These are phyloP conservation scores for Boletus huronensis DNA, from an alignment of 768 basidiomycete genomes.

Conservation along the genomic window DNA sequence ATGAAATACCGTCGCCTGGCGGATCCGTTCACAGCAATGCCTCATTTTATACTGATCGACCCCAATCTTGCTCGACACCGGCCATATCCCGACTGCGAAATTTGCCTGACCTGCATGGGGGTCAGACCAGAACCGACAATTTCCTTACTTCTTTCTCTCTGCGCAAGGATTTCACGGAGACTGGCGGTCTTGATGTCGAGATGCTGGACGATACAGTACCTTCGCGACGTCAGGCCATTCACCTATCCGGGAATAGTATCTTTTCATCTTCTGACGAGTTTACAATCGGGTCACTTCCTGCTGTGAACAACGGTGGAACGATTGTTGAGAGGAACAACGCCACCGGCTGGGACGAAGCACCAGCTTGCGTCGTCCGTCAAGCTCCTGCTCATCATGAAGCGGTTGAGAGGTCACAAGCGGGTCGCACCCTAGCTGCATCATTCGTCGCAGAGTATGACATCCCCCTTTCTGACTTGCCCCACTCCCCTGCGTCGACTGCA, in stretches of 20 bases:
- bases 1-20: background rate
- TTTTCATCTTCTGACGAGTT: constrained; percentile 31
- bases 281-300: constrained; percentile 13
- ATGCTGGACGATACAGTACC: constrained; percentile 18
- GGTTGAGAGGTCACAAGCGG: background rate
- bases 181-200: constrained; percentile 10
- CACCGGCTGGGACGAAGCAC: background rate
- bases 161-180: background rate
- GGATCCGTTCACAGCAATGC: constrained; percentile 3
- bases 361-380: background rate
- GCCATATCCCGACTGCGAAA: constrained; percentile 3
- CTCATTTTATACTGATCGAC: constrained; percentile 20
- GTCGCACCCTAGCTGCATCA: background rate
- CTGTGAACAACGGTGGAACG: background rate
- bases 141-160: background rate
- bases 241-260: constrained; percentile 27
- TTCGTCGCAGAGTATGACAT: constrained; percentile 20
- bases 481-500: constrained; percentile 2
- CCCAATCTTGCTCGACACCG: constrained; percentile 30
- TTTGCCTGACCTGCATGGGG: background rate
- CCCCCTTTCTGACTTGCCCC: constrained; percentile 3
- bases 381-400: background rate
- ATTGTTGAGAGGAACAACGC: background rate
- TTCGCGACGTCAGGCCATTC: constrained; percentile 11
- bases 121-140: background rate